A percentile compares a stretch with the other conserved stretches of the same genome.
phyloP scores from a whole-genome alignment of 495 filamentous ascomycete species.

The Cetradonia linearis region DNA sequence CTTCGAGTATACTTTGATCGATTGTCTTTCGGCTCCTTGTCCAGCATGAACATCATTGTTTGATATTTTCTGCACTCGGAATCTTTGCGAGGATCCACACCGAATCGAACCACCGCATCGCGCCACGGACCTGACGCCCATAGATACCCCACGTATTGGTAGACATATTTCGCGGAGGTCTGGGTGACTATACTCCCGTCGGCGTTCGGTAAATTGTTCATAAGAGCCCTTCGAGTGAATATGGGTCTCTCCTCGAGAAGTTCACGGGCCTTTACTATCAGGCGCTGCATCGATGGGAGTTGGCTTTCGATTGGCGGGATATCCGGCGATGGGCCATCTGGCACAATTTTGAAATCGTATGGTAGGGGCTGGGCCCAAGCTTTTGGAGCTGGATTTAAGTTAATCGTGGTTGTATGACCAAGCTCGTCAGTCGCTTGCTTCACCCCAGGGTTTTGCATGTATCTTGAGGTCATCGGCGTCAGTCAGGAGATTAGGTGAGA shows the following conservation, averaged over 20 bases:
- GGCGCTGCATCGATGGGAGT: constrained; percentile 41
- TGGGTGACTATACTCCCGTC: constrained; percentile 35
- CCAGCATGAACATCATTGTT: constrained; percentile 66
- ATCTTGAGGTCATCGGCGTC: constrained; percentile 29
- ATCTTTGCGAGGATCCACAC: constrained; percentile 71
- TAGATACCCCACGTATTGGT: constrained; percentile 75
- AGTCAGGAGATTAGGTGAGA: background rate
- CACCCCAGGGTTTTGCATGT: constrained; percentile 51
- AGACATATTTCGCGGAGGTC: constrained; percentile 49
- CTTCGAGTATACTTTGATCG: constrained; percentile 13
- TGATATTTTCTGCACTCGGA: constrained; percentile 72
- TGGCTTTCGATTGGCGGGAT: constrained; percentile 38
- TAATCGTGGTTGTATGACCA: constrained; percentile 43
- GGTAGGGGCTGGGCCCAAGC: constrained; percentile 51
- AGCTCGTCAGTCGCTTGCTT: constrained; percentile 39
- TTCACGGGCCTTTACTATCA: constrained; percentile 47
- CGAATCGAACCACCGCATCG: constrained; percentile 73
- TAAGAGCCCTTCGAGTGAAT: constrained; percentile 71
- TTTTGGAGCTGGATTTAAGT: constrained; percentile 42
- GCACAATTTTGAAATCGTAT: constrained; percentile 44
- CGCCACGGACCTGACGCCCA: constrained; percentile 86
- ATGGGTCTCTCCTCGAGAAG: constrained; percentile 67
- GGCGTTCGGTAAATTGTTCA: constrained; percentile 44
- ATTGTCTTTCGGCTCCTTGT: constrained; percentile 23
- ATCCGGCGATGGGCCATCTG: constrained; percentile 40